phyloP scores from a whole-genome alignment of 768 basidiomycete genomes.

The Mrakia blollopis region DNA sequence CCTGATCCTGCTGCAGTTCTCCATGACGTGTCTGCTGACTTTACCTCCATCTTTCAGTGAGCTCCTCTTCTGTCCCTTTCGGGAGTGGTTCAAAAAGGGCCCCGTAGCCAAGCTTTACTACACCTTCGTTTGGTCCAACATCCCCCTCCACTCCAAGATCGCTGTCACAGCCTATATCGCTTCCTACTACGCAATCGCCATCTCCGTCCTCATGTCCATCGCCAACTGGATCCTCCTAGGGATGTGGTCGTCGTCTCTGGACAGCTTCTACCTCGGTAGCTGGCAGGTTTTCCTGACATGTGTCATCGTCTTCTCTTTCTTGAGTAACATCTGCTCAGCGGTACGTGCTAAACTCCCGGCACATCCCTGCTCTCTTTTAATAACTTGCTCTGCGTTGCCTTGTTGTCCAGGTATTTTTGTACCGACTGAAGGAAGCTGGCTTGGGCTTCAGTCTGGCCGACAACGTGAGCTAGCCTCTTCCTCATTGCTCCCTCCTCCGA shows the following conservation, averaged over 20 bases:
- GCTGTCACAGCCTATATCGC: constrained; percentile 55
- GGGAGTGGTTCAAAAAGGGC: constrained; percentile 68
- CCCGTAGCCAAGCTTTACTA: constrained; percentile 59
- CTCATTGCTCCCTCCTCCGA: not conserved
- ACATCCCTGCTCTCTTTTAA: too few relatives aligned
- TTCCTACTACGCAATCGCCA: constrained; percentile 42
- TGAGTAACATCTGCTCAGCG: constrained; percentile 42
- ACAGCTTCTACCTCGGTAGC: constrained; percentile 42
- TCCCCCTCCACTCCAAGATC: constrained; percentile 54
- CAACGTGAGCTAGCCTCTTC: not conserved
- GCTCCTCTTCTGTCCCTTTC: constrained; percentile 77
- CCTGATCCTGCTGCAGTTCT: not conserved
- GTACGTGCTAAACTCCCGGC: too few relatives aligned
- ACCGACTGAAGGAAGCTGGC: constrained; percentile 43
- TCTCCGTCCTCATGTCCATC: constrained; percentile 26
- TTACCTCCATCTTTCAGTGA: constrained; percentile 36
- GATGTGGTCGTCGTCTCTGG: constrained; percentile 33
- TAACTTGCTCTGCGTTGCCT: too few relatives aligned
- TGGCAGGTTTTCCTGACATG: constrained; percentile 43
- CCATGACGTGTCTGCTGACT: too few relatives aligned
- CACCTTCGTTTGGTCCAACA: constrained; percentile 45
- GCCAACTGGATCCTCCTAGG: constrained; percentile 32
- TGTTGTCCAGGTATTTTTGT: constrained; percentile 38
- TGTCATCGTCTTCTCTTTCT: constrained; percentile 43
- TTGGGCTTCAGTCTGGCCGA: constrained; percentile 40